phyloP scores from a whole-genome alignment of 306 rosid species.

The Clitoria ternatea region DNA sequence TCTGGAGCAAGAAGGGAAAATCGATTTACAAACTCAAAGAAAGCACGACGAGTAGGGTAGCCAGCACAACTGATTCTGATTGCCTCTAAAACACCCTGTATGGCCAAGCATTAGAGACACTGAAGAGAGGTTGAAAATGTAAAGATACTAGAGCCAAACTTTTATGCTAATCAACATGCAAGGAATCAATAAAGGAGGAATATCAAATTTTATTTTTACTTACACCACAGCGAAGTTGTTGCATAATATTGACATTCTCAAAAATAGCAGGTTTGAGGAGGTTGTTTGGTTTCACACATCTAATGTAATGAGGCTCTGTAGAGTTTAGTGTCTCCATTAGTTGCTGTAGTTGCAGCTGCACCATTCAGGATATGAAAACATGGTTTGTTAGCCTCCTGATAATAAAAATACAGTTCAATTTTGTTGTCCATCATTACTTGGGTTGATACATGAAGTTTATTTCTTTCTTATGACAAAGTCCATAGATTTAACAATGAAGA shows the following conservation, averaged over 20 bases:
- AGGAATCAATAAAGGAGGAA: slow-evolving; percentile 33
- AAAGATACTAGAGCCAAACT: slow-evolving; percentile 10
- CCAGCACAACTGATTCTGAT: slow-evolving; percentile 99
- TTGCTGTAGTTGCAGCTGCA: slow-evolving; percentile 91
- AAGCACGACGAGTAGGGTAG: slow-evolving; percentile 92
- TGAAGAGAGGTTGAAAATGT: slow-evolving; percentile 13
- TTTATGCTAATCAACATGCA: slow-evolving; percentile 13
- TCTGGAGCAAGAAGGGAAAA: slow-evolving; percentile 88
- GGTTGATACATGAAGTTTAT: slow-evolving; percentile 20
- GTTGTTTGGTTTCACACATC: slow-evolving; percentile 99
- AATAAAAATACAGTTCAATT: slow-evolving; percentile 17
- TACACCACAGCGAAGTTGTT: slow-evolving; percentile 99
- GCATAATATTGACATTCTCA: slow-evolving; percentile 94
- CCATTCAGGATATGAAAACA: slow-evolving; percentile 30
- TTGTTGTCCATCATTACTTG: slow-evolving; percentile 17
- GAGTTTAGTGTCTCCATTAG: slow-evolving; percentile 92
- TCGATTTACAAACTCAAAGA: slow-evolving; percentile 81
- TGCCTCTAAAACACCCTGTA: slow-evolving; percentile 98
- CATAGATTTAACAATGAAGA: not conserved
- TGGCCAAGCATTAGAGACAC: slow-evolving; percentile 23
- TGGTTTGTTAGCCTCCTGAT: slow-evolving; percentile 29
- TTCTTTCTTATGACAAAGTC: slow-evolving; percentile 6
- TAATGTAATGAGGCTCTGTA: slow-evolving; percentile 93
- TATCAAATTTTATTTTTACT: slow-evolving; percentile 37
- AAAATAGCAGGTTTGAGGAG: slow-evolving; percentile 93